Base-by-base conservation (phyloP, 176 grass and related monocot genomes). In the Oryza coarctata region DNA sequence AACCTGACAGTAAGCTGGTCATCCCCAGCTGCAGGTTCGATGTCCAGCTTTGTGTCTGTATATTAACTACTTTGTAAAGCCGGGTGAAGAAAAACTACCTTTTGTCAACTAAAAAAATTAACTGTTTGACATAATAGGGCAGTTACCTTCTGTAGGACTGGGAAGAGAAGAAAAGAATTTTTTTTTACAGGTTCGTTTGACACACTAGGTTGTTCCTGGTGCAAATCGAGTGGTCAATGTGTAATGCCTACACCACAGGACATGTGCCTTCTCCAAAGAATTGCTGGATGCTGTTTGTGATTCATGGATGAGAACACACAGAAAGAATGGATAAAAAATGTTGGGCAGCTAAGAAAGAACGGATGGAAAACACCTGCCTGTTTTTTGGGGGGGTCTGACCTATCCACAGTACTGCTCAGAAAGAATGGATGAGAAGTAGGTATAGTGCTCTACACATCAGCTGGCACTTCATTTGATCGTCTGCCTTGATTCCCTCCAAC, bases 281-380 rank as follows among this genome's bases (percentile, higher is more conserved):
- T 13, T 35, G 35, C 2, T 39, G 31, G 17, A 47, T 33, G 10
- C 39, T 49, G 13, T 2, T 33, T 12, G 3, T 64, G 9, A 18
- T n/a, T 55, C 50, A 55, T 55, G 50, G 50, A 32, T 30, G 35
- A 73, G 32, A 3, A n/a, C n/a, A 38, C 70, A 65, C 13, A 74
- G 2, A 72, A 82, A 61, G 35, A 60, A 81, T 23, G 79, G 79
- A 72, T 6, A 35, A 62, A 82, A 44, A 27, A 7, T 13, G 35
- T 27, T 27, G 28, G 6, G 30, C 39, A 12, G n/a, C 55, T 23
- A 7, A 25, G 55, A 60, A 60, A 60, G 55, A 60, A 60, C 29
- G 29, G 58, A 43, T 75, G 13, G 33, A 29, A 52, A 49, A 60
- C 20, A 60, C 55, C 55, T 23, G 55, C 6, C 29, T 7, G 20